Evolutionary conservation across 495 filamentous ascomycete genomes (phyloP).

Genomic region (Cercophora scortea): DNA sequence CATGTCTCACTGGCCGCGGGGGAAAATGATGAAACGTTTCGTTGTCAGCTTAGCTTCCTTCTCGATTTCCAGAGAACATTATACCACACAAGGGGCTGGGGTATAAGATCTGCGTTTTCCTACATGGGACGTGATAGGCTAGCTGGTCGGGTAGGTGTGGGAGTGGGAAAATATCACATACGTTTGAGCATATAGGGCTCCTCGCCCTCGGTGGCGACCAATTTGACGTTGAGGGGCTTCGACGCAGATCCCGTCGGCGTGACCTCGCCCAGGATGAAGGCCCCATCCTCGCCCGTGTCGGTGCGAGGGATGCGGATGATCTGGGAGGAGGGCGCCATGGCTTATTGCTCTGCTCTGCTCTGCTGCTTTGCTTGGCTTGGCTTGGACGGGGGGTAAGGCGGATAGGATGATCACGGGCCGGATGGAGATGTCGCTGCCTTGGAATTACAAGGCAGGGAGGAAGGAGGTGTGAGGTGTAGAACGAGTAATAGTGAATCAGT

Average conservation of each 20-base stretch:
- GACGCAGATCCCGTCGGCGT: constrained; percentile 38
- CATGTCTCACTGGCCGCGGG: constrained; percentile 22
- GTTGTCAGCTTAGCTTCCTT: background rate
- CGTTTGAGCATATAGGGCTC: constrained; percentile 49
- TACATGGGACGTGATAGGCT: no score
- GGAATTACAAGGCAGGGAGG: background rate
- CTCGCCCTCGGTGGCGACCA: constrained; percentile 63
- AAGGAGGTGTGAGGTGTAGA: background rate
- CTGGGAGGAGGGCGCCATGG: constrained; percentile 7
- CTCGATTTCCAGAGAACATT: background rate
- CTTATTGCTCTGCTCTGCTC: background rate
- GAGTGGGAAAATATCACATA: constrained; percentile 25
- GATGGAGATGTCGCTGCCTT: background rate
- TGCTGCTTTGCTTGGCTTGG: background rate
- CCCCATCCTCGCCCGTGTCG: constrained; percentile 43
- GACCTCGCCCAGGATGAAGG: constrained; percentile 54
- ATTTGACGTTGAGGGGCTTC: constrained; percentile 48
- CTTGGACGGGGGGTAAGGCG: background rate
- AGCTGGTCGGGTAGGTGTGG: no score
- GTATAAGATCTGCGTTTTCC: no score
- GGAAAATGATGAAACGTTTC: background rate
- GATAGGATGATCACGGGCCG: background rate
- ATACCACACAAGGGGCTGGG: background rate
- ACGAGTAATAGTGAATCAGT: background rate
- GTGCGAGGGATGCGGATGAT: constrained; percentile 49